Evolutionary conservation across 805 yeast genomes (phyloP).

Genomic region (Candida dendrica): DNA sequence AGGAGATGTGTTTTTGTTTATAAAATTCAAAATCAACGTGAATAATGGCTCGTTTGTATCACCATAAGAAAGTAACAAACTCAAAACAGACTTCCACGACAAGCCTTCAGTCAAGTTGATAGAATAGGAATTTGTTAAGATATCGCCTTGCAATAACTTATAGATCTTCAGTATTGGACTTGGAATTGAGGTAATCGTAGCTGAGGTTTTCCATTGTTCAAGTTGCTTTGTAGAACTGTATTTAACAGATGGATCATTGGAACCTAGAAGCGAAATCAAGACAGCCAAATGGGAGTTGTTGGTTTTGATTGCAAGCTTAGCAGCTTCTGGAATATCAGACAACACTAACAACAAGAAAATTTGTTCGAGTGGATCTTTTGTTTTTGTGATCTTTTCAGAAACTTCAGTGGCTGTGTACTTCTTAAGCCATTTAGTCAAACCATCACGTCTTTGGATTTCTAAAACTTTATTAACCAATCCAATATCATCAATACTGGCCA

Average conservation of each 20-base stretch:
- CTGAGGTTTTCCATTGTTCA: conserved; percentile 50
- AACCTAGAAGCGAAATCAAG: conserved; percentile 61
- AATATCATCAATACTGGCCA: conserved; percentile 15
- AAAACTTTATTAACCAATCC: conserved; percentile 18
- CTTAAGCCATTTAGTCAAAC: conserved; percentile 53
- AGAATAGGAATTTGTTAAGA: conserved; percentile 22
- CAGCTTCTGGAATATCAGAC: conserved; percentile 57
- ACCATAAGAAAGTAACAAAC: conserved; percentile 58
- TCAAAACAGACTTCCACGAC: conserved; percentile 62
- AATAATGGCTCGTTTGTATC: conserved; percentile 31
- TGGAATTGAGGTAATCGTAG: conserved; percentile 42
- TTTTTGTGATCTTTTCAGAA: conserved; percentile 20
- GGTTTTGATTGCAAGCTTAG: conserved; percentile 49
- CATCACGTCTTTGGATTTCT: conserved; percentile 33
- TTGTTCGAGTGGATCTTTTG: conserved; percentile 38
- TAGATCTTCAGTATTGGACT: conserved; percentile 48
- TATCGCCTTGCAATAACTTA: conserved; percentile 52
- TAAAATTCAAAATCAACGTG: conserved; percentile 23
- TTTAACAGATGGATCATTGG: conserved; percentile 55
- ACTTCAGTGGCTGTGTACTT: conserved; percentile 32
- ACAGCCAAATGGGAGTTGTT: conserved; percentile 66
- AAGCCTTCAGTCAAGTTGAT: conserved; percentile 36
- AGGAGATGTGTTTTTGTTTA: conserved; percentile 10
- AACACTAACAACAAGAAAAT: conserved; percentile 44
- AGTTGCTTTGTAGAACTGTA: conserved; percentile 56